These are phyloP conservation scores for Paxillus involutus DNA, from an alignment of 768 basidiomycete genomes.

Conservation along the genomic window DNA sequence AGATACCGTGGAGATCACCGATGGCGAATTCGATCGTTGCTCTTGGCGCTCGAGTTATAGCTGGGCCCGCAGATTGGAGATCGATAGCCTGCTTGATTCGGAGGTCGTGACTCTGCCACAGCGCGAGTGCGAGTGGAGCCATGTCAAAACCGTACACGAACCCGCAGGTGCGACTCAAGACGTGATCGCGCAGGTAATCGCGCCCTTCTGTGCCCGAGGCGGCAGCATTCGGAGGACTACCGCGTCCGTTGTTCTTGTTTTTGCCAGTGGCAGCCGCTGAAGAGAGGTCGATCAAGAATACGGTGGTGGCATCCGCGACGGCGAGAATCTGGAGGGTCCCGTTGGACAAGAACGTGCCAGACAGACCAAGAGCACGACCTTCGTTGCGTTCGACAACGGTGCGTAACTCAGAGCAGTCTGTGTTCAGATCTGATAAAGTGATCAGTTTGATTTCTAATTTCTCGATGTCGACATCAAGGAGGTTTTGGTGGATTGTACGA, in stretches of 20 bases:
- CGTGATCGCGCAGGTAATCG: slow-evolving; percentile 28
- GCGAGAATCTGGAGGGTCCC: slow-evolving; percentile 27
- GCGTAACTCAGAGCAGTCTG: slow-evolving; percentile 20
- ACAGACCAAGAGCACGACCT: slow-evolving; percentile 32
- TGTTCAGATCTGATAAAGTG: slow-evolving; percentile 21
- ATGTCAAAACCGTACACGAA: slow-evolving; percentile 32
- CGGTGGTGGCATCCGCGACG: slow-evolving; percentile 25
- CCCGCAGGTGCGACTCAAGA: slow-evolving; percentile 27
- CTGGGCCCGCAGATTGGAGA: slow-evolving; percentile 21
- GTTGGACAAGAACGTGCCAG: slow-evolving; percentile 19
- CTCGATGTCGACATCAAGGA: slow-evolving; percentile 24
- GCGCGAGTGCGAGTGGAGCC: slow-evolving; percentile 27
- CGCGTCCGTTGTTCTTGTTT: slow-evolving; percentile 35
- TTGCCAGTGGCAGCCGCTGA: background rate
- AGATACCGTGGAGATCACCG: background rate
- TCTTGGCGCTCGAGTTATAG: slow-evolving; percentile 16
- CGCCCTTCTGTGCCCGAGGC: slow-evolving; percentile 17
- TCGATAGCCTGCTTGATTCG: slow-evolving; percentile 36
- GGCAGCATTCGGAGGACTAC: slow-evolving; percentile 16
- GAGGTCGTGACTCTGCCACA: slow-evolving; percentile 31
- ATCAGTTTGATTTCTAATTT: slow-evolving; percentile 12
- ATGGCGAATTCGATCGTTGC: slow-evolving; percentile 17
- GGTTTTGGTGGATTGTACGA: slow-evolving; percentile 27
- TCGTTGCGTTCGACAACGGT: slow-evolving; percentile 31
- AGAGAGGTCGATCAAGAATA: slow-evolving; percentile 28